phyloP scores from a whole-genome alignment of 2,329 filamentous ascomycete species.

The Akanthomyces dipterigenus region DNA sequence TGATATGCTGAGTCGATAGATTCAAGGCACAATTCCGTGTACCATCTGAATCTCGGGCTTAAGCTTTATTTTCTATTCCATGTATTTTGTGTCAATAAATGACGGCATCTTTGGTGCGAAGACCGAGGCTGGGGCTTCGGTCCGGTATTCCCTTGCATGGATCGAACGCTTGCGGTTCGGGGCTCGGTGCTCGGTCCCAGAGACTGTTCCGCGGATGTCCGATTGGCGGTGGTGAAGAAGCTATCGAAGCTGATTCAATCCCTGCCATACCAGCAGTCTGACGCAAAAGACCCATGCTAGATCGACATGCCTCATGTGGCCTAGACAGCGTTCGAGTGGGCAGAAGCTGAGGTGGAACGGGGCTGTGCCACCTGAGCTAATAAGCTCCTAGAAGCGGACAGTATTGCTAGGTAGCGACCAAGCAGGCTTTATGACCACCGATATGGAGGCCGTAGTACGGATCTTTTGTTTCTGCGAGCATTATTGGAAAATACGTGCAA shows the following conservation, averaged over 20 bases:
- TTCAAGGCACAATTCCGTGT: neutral
- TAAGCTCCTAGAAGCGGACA: slow-evolving; percentile 4
- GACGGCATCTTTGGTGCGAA: neutral
- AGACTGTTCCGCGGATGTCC: neutral
- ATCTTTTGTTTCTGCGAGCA: neutral
- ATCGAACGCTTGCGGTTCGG: neutral
- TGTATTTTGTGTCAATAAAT: neutral
- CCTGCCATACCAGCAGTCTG: neutral
- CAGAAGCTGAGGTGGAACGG: slow-evolving; percentile 8
- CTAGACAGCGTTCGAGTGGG: neutral
- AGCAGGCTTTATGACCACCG: neutral
- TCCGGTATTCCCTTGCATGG: neutral
- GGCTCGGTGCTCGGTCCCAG: neutral
- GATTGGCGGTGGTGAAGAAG: neutral
- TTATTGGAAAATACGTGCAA: neutral
- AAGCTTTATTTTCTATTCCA: neutral
- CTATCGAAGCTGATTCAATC: neutral
- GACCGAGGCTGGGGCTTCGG: neutral
- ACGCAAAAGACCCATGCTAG: slow-evolving; percentile 1
- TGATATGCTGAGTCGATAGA: neutral
- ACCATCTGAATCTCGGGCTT: neutral
- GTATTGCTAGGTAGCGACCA: neutral
- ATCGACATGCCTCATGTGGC: slow-evolving; percentile 2
- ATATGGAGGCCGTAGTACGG: neutral
- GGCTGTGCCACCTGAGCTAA: neutral